Evolutionary conservation across 176 grass and related monocot genomes (phyloP).

Genomic region (Phoenix roebelenii): DNA sequence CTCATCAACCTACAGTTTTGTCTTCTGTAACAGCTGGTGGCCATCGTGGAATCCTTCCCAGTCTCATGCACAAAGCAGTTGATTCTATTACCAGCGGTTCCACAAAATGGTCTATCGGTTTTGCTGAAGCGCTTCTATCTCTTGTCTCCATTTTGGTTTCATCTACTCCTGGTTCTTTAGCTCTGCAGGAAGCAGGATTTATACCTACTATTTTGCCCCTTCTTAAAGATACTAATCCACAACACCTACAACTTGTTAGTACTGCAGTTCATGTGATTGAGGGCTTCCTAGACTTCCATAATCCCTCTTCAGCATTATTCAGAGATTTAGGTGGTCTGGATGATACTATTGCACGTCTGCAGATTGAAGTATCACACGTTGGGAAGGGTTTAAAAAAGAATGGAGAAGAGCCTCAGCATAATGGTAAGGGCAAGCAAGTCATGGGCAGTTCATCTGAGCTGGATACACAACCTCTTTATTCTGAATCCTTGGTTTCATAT

Average conservation of each 20-base stretch:
- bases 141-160: constrained; percentile 66
- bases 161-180: constrained; percentile 74
- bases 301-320: constrained; percentile 63
- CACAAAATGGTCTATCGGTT: constrained; percentile 46
- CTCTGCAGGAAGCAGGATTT: constrained; percentile 69
- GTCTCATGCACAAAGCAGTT: constrained; percentile 70
- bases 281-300: constrained; percentile 77
- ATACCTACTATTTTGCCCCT: constrained; percentile 76
- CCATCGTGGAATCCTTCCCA: constrained; percentile 53
- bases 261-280: constrained; percentile 68
- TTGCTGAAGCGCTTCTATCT: constrained; percentile 66
- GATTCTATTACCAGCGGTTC: constrained; percentile 58
- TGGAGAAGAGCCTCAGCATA: constrained; percentile 17
- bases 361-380: constrained; percentile 45
- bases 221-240: constrained; percentile 53
- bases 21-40: constrained; percentile 52
- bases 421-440: constrained; percentile 50
- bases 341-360: constrained; percentile 60
- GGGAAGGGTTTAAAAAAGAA: constrained; percentile 25
- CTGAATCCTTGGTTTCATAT: constrained; percentile 40
- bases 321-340: constrained; percentile 73
- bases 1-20: constrained; percentile 52
- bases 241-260: constrained; percentile 58
- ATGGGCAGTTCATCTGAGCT: constrained; percentile 14
- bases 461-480: constrained; percentile 32